Base-by-base conservation (phyloP, 345 rosid genomes). In the Gossypium longicalyx region DNA sequence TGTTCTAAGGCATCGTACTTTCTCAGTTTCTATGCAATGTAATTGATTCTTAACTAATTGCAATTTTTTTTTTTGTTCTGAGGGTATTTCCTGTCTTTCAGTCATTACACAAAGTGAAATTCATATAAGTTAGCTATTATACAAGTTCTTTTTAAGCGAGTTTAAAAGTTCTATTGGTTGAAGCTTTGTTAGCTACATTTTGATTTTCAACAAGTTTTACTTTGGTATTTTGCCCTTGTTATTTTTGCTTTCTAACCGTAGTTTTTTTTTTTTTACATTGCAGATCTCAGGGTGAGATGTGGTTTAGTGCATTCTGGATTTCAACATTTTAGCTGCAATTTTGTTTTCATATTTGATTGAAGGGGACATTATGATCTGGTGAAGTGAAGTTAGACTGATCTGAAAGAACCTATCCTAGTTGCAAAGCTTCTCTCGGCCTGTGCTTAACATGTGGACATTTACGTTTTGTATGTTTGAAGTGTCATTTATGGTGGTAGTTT, bases 271-370 rank as follows among this genome's bases (percentile, higher is more conserved):
- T 29, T 80, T 83, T 80, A 2, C 81, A 82, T 83, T 89, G 96
- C 97, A 95, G 99, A 82, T 87, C 86, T 76, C 98, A 87, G 87
- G 99, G 99, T 93, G 90, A 85, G 88, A 83, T 66, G 74, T 78
- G 76, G n/a, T 54, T 56, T 66, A 38, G 22, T 75, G 72, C 64
- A 66, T 74, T 43, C 25, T 13, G 43, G 44, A 72, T 73, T 66
- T 80, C 78, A 69, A 73, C 67, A 64, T 68, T 76, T 58, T 75
- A 74, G 60, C 72, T 34, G 78, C 63, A 63, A 74, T 72, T 56
- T 74, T 53, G 17, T 65, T 38, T 43, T 45, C 63, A 34, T 64
- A 22, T 23, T 19, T 19, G 3, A 19, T 64, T 20, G 72, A 66
- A 53, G 27, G 58, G 44, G 45, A 17, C 25, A 49, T 17, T 19